phyloP scores from a whole-genome alignment of 208 protist genomes.

The Crithidia brevicula region DNA sequence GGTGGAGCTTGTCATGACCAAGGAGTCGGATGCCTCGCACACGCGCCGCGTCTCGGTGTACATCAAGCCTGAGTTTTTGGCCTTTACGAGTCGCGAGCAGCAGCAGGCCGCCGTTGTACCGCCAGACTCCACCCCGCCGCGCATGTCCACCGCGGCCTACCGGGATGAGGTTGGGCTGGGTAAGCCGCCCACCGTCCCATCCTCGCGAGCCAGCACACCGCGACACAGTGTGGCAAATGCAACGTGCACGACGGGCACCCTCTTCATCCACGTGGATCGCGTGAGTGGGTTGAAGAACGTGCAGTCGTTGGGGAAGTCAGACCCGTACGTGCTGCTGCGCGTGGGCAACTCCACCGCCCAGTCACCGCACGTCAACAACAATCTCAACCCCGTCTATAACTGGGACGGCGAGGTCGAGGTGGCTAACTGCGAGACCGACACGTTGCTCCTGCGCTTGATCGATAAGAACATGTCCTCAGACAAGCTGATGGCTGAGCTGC shows the following conservation, averaged over 20 bases:
- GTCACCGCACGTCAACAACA: slow-evolving; percentile 50
- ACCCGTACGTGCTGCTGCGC: slow-evolving; percentile 74
- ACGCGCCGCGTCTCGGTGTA: slow-evolving; percentile 48
- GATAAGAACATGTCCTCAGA: slow-evolving; percentile 74
- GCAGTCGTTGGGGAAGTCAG: slow-evolving; percentile 59
- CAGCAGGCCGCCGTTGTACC: slow-evolving; percentile 19
- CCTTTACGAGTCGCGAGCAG: slow-evolving; percentile 32
- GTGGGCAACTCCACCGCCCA: slow-evolving; percentile 41
- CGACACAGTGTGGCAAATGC: slow-evolving; percentile 8
- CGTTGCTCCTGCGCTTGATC: slow-evolving; percentile 53
- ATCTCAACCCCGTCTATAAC: slow-evolving; percentile 70
- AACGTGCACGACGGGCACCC: slow-evolving; percentile 33
- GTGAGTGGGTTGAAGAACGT: slow-evolving; percentile 61
- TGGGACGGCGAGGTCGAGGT: slow-evolving; percentile 66
- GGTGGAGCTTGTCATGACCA: slow-evolving; percentile 45
- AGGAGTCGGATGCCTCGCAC: slow-evolving; percentile 34
- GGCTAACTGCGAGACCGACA: slow-evolving; percentile 41
- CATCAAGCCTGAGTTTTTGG: slow-evolving; percentile 48
- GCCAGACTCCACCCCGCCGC: slow-evolving; percentile 35
- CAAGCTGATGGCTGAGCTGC: slow-evolving; percentile 61
- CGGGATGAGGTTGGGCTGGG: slow-evolving; percentile 16
- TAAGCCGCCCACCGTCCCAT: slow-evolving; percentile 26
- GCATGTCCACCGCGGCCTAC: slow-evolving; percentile 40
- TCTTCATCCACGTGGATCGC: slow-evolving; percentile 66
- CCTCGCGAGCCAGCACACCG: slow-evolving; percentile 28